Evolutionary conservation across 768 basidiomycete species (phyloP).

Genomic region (Infundibulicybe gibba): DNA sequence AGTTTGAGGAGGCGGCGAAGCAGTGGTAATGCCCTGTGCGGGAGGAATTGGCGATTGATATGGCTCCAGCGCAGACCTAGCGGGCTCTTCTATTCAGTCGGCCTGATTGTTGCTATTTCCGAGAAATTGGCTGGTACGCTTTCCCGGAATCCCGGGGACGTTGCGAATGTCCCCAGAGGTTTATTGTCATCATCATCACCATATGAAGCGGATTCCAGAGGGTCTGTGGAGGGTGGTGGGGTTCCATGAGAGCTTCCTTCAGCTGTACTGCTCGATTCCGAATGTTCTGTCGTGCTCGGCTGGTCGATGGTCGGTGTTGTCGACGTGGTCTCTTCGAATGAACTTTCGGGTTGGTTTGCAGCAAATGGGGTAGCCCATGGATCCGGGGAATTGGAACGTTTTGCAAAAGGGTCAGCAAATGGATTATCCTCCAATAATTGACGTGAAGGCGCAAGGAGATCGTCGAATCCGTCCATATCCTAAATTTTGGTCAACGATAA

Average conservation of each 20-base stretch:
- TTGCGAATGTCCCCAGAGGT: conserved; percentile 20
- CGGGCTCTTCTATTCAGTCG: conserved; percentile 27
- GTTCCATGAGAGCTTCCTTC: conserved; percentile 12
- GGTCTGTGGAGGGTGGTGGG: conserved; percentile 30
- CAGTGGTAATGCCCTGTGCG: conserved; percentile 19
- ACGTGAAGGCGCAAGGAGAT: conserved; percentile 61
- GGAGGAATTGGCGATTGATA: conserved; percentile 15
- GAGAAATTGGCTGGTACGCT: conserved; percentile 38
- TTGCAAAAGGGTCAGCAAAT: conserved; percentile 70
- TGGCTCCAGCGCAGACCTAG: too few species aligned
- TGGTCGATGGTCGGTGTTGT: conserved; percentile 16
- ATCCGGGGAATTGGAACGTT: conserved; percentile 66
- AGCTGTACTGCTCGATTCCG: conserved; percentile 21
- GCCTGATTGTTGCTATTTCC: conserved; percentile 40
- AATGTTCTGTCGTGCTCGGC: conserved; percentile 20
- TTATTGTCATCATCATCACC: conserved; percentile 30
- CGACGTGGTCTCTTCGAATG: conserved; percentile 20
- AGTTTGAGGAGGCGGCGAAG: conserved; percentile 17
- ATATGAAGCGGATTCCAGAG: conserved; percentile 17
- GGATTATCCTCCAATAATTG: conserved; percentile 69
- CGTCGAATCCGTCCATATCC: conserved; percentile 75
- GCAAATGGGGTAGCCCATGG: conserved; percentile 69
- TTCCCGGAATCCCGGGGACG: conserved; percentile 53
- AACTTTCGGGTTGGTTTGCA: conserved; percentile 21
- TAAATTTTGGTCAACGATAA: not conserved